Base-by-base conservation (phyloP, 805 yeast genomes). In the Cyberlindnera bimundalis region DNA sequence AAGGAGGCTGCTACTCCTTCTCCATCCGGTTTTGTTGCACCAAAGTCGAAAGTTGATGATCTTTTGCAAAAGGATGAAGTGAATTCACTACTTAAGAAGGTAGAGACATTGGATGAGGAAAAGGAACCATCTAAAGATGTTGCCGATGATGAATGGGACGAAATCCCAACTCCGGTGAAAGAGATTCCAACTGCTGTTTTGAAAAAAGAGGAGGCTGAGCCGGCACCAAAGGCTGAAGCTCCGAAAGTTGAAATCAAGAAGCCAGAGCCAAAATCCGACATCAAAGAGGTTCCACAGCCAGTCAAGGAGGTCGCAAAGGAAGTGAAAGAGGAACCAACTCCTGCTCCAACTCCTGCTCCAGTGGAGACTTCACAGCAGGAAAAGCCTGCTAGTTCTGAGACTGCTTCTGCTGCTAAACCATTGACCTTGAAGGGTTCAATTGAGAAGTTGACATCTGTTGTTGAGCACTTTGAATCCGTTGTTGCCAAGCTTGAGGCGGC, bases 401-500 rank as follows among this genome's bases (percentile, higher is more conserved):
- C 52, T 21, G 33, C n/a, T n/a, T n/a, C 52, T 3, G 23, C 27
- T 2, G 20, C 61, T 14, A 59, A 67, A 21, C 77, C 85, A 15
- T 71, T 84, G 24, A 84, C 89, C 1, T 68, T 85, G 45, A 82
- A 82, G 53, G 82, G 77, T 9, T 78, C 88, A 1, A 81, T 84
- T 24, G 91, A 82, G 48, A 81, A 74, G 47, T 66, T 85, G 40
- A 77, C 84, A 5, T 43, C 64, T 2, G 61, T 85, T 25, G 88
- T 82, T 16, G 65, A 67, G 3, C 66, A 70, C 21, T 68, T 85
- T 34, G 89, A 84, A 57, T 40, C 63, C 0, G 76, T 79, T 32
- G 73, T 85, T 33, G 53, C 67, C 10, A 70, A 62, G 40, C 66
- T 85, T 43, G 66, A 71, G 8, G 66, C 68, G 14, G 67, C 81